phyloP scores from a whole-genome alignment of 345 rosid species.

The Salix koriyanagi region DNA sequence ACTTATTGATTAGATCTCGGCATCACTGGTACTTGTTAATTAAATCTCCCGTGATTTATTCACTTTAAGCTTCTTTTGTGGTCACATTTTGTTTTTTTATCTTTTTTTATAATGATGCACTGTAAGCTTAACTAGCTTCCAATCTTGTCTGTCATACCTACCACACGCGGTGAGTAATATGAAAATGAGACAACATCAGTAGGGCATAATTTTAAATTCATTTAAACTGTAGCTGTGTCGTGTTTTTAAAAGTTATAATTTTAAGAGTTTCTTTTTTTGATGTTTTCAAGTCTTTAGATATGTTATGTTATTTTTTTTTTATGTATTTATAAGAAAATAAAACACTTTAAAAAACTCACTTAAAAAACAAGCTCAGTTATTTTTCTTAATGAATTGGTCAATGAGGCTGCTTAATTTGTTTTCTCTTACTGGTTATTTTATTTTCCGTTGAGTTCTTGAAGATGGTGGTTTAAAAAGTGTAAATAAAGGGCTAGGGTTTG shows the following conservation, averaged over 20 bases:
- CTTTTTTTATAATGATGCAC: neutral
- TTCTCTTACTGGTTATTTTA: neutral
- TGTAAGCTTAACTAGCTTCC: neutral
- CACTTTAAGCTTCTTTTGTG: neutral
- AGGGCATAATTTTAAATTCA: neutral
- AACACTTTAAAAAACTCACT: no score
- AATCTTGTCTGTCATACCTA: neutral
- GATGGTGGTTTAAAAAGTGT: neutral
- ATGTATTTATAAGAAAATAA: no score
- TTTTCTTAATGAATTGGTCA: neutral
- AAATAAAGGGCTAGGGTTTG: neutral
- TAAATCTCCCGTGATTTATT: conserved; percentile 2
- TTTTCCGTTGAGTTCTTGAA: neutral
- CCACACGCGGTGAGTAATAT: neutral
- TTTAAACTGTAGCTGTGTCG: no score
- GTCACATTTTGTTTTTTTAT: no score
- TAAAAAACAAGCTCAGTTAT: no score
- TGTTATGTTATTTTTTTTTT: no score
- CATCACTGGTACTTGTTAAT: neutral
- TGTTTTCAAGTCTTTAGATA: no score
- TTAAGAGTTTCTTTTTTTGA: no score
- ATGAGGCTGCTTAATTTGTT: neutral
- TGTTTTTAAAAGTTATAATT: no score
- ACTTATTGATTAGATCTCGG: no score
- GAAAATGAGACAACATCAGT: neutral